Percentiles rank a stretch among this genome's conserved stretches.
Conservation (phyloP, 331 rosid genomes). For the Cydonia oblonga region DNA sequence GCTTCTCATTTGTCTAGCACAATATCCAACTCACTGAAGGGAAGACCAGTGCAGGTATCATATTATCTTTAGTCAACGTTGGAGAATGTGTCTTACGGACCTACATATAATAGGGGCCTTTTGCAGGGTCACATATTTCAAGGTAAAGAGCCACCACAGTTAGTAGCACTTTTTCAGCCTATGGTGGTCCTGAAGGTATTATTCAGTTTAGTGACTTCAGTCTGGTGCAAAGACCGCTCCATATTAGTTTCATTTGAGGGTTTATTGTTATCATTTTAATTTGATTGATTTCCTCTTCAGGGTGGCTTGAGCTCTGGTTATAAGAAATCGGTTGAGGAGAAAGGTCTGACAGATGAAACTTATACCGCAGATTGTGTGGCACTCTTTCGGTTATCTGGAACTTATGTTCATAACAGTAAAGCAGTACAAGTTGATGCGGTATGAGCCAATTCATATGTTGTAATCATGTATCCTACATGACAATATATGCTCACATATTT, state of each 20-base stretch:
- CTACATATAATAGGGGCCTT: constrained; percentile 20
- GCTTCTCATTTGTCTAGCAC: constrained; percentile 76
- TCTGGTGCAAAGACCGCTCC: constrained; percentile 1
- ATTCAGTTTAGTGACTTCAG: constrained; percentile 1
- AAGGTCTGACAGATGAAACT: constrained; percentile 67
- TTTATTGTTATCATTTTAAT: neutral
- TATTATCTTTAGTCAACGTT: constrained; percentile 19
- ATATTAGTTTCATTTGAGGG: neutral
- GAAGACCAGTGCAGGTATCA: constrained; percentile 95
- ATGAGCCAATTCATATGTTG: constrained; percentile 24
- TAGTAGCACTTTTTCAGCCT: constrained; percentile 80
- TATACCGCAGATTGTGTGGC: constrained; percentile 57
- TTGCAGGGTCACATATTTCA: constrained; percentile 82
- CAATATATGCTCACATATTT: neutral
- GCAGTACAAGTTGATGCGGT: constrained; percentile 86
- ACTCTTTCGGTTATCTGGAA: constrained; percentile 69
- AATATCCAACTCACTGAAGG: constrained; percentile 88
- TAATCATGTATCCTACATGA: neutral
- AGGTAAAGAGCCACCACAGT: constrained; percentile 93
- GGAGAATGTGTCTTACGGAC: constrained; percentile 12
- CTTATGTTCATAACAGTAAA: constrained; percentile 65
- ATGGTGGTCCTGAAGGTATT: constrained; percentile 87
- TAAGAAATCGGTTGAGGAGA: constrained; percentile 53
- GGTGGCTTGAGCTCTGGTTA: constrained; percentile 93
- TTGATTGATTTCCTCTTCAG: constrained; percentile 33